Percentiles rank a stretch among this genome's conserved stretches.
These are phyloP conservation scores for Cercospora beticola DNA, from an alignment of 2,329 filamentous ascomycete species.

Conservation along the genomic window DNA sequence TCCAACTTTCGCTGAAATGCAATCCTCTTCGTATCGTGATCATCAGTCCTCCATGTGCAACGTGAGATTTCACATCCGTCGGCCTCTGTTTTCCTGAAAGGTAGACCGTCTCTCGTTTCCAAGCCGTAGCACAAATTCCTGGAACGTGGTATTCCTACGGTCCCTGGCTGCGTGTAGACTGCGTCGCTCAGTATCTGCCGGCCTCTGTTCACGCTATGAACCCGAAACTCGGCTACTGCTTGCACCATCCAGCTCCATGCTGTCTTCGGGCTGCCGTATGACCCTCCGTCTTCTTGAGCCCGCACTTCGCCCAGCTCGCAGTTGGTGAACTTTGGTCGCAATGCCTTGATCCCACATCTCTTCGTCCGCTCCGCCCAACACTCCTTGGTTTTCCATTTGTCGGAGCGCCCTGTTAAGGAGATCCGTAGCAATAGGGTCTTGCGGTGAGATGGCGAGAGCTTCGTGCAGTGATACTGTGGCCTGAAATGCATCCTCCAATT, in stretches of 20 bases:
- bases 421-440: slow-evolving; percentile 79
- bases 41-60: background rate
- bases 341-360: slow-evolving; percentile 32
- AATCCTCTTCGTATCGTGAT: background rate
- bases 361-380: slow-evolving; percentile 50
- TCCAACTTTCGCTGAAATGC: background rate
- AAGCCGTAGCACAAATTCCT: background rate
- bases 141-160: background rate
- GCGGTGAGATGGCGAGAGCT: slow-evolving; percentile 73
- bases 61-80: background rate
- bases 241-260: slow-evolving; percentile 14
- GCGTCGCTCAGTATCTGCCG: background rate
- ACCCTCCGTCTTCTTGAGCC: slow-evolving; percentile 3
- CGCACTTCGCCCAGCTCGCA: slow-evolving; percentile 9
- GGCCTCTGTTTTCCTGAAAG: background rate
- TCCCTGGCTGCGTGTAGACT: background rate
- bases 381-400: slow-evolving; percentile 55
- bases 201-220: slow-evolving; percentile 2
- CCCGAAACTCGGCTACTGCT: background rate
- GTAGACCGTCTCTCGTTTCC: background rate
- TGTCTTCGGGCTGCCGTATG: slow-evolving; percentile 10
- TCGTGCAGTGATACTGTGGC: slow-evolving; percentile 83
- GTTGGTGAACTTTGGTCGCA: slow-evolving; percentile 19
- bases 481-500: slow-evolving; percentile 70
- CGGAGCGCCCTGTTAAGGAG: slow-evolving; percentile 70